Conservation (phyloP, 345 rosid genomes). For the Isatis tinctoria region DNA sequence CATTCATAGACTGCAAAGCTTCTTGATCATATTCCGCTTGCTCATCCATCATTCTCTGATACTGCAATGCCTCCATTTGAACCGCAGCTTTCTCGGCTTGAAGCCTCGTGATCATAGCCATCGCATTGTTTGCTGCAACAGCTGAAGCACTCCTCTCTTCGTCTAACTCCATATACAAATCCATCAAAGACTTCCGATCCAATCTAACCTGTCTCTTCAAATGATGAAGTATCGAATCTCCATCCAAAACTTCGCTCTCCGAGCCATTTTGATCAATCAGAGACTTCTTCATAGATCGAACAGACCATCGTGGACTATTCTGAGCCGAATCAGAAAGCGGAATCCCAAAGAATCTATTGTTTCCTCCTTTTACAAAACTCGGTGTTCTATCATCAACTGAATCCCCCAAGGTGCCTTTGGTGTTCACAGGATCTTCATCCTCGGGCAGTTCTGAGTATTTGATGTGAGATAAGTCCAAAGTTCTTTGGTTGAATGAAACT, state of each 20-base stretch:
- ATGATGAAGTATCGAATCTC: constrained; percentile 58
- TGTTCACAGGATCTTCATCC: constrained; percentile 16
- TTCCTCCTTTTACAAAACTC: constrained; percentile 39
- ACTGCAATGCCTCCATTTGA: constrained; percentile 99
- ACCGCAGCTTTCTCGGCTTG: constrained; percentile 91
- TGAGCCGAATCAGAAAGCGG: constrained; percentile 66
- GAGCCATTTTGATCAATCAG: constrained; percentile 33
- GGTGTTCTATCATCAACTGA: constrained; percentile 56
- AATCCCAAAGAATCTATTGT: constrained; percentile 74
- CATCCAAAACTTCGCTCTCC: constrained; percentile 42
- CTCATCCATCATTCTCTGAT: constrained; percentile 99
- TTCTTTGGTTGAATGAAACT: constrained; percentile 42
- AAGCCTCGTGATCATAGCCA: constrained; percentile 93
- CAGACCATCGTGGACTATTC: constrained; percentile 56
- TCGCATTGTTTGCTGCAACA: constrained; percentile 88
- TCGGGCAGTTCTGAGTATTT: constrained; percentile 23
- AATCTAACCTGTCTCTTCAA: constrained; percentile 73
- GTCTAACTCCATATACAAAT: constrained; percentile 83
- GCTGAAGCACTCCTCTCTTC: constrained; percentile 93
- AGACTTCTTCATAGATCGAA: constrained; percentile 45
- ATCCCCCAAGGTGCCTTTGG: constrained; percentile 17
- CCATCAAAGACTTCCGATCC: constrained; percentile 83
- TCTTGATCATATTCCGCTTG: constrained; percentile 93
- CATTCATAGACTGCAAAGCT: constrained; percentile 65
- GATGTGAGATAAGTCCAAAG: constrained; percentile 14